Conservation (phyloP, 129 eudicot genomes). For the Sambucus nigra region DNA sequence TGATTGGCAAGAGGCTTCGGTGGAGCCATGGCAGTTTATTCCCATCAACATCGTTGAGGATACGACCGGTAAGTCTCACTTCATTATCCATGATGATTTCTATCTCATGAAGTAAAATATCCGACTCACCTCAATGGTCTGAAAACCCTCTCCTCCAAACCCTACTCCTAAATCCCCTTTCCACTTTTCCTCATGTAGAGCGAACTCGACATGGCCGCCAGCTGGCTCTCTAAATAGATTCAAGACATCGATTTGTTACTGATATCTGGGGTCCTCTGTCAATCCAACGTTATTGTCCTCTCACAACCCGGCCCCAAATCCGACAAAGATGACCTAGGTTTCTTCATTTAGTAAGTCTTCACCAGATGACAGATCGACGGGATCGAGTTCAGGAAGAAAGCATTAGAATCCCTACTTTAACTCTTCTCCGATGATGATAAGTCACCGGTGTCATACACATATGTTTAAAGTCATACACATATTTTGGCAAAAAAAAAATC, state of each 20-base stretch:
- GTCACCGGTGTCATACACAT: no score
- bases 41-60: no score
- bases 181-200: slow-evolving; percentile 77
- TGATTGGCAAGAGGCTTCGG: no score
- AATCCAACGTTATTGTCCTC: slow-evolving; percentile 61
- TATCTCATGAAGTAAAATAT: no score
- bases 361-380: slow-evolving; percentile 81
- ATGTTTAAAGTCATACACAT: no score
- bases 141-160: slow-evolving; percentile 50
- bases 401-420: slow-evolving; percentile 53
- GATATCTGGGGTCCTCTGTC: slow-evolving; percentile 70
- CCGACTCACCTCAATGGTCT: slow-evolving; percentile 64
- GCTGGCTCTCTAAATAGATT: slow-evolving; percentile 54
- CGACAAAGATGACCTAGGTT: slow-evolving; percentile 44
- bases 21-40: no score
- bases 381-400: slow-evolving; percentile 55
- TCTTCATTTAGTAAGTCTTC: slow-evolving; percentile 56
- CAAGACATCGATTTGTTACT: slow-evolving; percentile 63
- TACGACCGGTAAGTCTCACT: no score
- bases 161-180: slow-evolving; percentile 43
- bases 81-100: no score
- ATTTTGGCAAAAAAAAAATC: no score
- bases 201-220: slow-evolving; percentile 84
- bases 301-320: slow-evolving; percentile 51
- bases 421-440: slow-evolving; percentile 44